These are phyloP conservation scores for Stellera chamaejasme DNA, from an alignment of 345 rosid species.

Conservation along the genomic window DNA sequence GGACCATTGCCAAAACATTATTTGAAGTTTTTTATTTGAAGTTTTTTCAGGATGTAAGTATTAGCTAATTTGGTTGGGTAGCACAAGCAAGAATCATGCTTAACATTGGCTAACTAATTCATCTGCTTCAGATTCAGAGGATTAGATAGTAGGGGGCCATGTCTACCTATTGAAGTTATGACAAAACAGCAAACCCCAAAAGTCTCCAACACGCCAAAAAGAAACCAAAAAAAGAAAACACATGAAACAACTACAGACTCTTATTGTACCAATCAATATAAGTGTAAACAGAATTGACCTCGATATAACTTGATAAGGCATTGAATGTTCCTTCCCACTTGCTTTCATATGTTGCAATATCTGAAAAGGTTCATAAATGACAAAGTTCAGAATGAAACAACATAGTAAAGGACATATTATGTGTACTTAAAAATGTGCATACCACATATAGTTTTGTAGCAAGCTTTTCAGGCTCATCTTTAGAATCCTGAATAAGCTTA, in stretches of 20 bases:
- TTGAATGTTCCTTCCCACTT: constrained; percentile 96
- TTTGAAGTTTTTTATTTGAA: no score
- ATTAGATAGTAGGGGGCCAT: no score
- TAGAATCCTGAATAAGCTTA: constrained; percentile 95
- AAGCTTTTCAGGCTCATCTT: constrained; percentile 87
- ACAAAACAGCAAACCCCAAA: no score
- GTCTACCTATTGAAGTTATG: no score
- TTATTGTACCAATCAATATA: no score
- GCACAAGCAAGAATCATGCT: no score
- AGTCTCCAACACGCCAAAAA: not conserved
- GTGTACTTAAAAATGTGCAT: constrained; percentile 12
- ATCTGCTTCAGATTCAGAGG: no score
- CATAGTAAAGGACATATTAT: constrained; percentile 3
- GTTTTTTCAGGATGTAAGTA: no score
- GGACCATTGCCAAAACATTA: no score
- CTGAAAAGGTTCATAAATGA: constrained; percentile 29
- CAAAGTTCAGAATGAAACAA: constrained; percentile 5
- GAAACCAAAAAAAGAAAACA: not conserved
- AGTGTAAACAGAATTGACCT: constrained; percentile 35
- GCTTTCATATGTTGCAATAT: constrained; percentile 96
- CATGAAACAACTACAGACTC: no score
- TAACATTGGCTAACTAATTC: no score
- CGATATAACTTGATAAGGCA: constrained; percentile 99
- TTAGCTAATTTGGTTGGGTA: no score
- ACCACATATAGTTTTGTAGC: constrained; percentile 97